Base-by-base conservation (phyloP, 305 asterid species). In the Fraxinus sp. region DNA sequence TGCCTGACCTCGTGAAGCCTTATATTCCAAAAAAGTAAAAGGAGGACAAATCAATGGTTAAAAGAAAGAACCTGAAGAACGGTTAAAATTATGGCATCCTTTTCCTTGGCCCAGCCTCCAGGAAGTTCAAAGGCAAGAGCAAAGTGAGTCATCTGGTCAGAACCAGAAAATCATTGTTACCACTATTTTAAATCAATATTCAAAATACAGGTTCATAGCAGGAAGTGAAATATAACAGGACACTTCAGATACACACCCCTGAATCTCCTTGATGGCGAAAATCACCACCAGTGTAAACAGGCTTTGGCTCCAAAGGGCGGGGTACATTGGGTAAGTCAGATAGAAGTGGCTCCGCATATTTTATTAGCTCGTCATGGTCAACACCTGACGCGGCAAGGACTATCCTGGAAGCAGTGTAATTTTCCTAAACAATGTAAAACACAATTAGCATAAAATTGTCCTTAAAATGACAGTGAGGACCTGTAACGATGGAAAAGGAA, bases 91-190 rank as follows among this genome's bases (percentile, higher is more conserved):
- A 95, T 84, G 70, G 98, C 92, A 82, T 92, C 97, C 90, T 92
- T 90, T 77, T 89, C 94, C 77, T 91, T 85, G 68, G 85, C 62
- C 99, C 98, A 97, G 85, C 98, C 99, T 88, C 99, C 98, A 81
- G 94, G 98, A 87, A 92, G 91, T 90, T 95, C 99, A 78, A 96
- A 96, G 81, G 98, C 99, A 86, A 96, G 96, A 35, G 98, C 98
- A 84, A 97, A 92, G 89, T 95, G 98, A 83, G 99, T 91, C 32
- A 82, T 39, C 99, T 97, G 90, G 82, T 74, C 79, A 86, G 68
- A 82, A 84, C 49, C 37, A 16, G 24, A 49, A 36, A 82, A 79
- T 77, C 18, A 82, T 81, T 66, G 72, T 7, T 57, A 81, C 81
- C 77, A 43, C 43, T 57, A 70, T 52, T 68, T 20, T 28, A 72